A percentile compares a stretch with the other conserved stretches of the same genome.
phyloP scores from a whole-genome alignment of 129 eudicot species.

The Centaurea solstitialis region DNA sequence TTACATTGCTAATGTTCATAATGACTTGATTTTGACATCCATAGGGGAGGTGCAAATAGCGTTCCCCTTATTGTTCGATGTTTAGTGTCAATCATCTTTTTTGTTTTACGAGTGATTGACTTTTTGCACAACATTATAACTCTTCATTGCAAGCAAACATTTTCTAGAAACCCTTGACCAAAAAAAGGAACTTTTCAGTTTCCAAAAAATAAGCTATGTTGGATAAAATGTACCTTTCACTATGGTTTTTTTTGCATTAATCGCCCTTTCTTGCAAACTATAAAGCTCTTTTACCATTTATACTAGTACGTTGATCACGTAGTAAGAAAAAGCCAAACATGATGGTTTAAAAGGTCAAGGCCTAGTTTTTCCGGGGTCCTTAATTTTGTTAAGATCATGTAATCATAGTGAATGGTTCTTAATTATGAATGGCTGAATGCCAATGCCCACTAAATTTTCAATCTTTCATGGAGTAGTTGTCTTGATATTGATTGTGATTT shows the following conservation, averaged over 20 bases:
- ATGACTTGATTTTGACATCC: too few species aligned
- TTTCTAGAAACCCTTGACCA: neutral
- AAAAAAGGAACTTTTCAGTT: neutral
- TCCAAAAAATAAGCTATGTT: neutral
- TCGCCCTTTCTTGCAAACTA: neutral
- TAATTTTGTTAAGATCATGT: neutral
- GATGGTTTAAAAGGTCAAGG: neutral
- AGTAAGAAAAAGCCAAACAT: neutral
- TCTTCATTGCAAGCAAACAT: neutral
- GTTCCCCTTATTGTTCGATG: too few species aligned
- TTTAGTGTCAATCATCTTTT: neutral
- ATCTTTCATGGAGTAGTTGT: constrained; percentile 6
- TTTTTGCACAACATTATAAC: neutral
- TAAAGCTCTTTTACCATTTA: neutral
- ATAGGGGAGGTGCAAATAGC: too few species aligned
- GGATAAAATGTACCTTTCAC: neutral
- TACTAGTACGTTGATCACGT: neutral
- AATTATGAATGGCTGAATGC: constrained; percentile 6
- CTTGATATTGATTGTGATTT: neutral
- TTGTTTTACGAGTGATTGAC: neutral
- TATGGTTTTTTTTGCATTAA: constrained; percentile 6
- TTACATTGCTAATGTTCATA: too few species aligned
- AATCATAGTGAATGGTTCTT: neutral
- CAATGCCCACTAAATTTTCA: neutral
- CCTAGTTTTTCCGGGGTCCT: neutral